A percentile compares a stretch with the other conserved stretches of the same genome.
phyloP scores from a whole-genome alignment of 495 filamentous ascomycete species.

The Pseudomonodictys pantanalensis region DNA sequence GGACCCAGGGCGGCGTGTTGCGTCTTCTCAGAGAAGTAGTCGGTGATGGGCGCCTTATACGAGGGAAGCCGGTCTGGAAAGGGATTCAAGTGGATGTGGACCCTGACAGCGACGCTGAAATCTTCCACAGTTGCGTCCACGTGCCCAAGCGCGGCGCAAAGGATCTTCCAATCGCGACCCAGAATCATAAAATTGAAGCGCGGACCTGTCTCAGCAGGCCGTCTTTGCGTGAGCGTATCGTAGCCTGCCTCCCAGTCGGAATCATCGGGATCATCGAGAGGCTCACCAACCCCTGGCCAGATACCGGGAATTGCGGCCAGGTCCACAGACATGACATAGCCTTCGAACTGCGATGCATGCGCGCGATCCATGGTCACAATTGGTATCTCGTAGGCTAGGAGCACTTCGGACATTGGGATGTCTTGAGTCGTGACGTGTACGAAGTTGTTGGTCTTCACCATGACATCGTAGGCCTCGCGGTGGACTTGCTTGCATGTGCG shows the following conservation, averaged over 20 bases:
- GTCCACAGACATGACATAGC: neutral
- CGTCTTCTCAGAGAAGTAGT: conserved; percentile 1
- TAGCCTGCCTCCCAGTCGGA: neutral
- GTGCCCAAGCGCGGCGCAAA: neutral
- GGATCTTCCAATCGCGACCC: conserved; percentile 2
- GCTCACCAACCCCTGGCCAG: neutral
- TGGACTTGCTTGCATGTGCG: conserved; percentile 20
- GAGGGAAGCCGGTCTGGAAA: neutral
- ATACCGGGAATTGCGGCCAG: neutral
- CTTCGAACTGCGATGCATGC: neutral
- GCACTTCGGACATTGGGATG: neutral
- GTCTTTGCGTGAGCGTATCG: neutral
- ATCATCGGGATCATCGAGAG: neutral
- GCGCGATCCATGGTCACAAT: conserved; percentile 9
- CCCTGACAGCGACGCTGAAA: neutral
- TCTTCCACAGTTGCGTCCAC: neutral
- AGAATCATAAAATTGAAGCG: conserved; percentile 13
- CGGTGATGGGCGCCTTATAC: neutral
- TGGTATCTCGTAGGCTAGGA: neutral
- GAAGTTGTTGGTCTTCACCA: conserved; percentile 20
- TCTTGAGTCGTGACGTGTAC: neutral
- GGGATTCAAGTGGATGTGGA: neutral
- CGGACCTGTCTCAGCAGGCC: neutral
- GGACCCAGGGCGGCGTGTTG: conserved; percentile 4
- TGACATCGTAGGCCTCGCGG: conserved; percentile 19